These are phyloP conservation scores for Infundibulicybe gibba DNA, from an alignment of 768 basidiomycete genomes.

Conservation along the genomic window DNA sequence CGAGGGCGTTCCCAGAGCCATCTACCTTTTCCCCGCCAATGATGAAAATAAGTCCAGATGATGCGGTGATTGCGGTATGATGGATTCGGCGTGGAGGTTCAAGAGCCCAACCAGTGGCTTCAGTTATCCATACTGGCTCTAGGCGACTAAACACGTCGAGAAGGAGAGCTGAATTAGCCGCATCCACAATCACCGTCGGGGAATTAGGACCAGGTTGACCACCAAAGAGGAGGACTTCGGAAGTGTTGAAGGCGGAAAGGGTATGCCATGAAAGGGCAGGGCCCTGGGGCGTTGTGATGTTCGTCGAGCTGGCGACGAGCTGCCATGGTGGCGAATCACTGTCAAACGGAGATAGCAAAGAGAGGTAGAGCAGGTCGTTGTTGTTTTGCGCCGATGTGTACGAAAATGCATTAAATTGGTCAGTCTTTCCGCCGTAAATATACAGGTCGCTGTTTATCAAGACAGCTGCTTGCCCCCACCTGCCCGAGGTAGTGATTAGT, in stretches of 20 bases:
- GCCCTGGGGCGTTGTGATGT: conserved; percentile 41
- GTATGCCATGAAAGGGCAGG: conserved; percentile 80
- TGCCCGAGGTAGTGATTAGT: conserved; percentile 19
- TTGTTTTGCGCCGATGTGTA: conserved; percentile 74
- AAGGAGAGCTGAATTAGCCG: conserved; percentile 60
- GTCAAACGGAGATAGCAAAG: conserved; percentile 57
- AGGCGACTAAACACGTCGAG: conserved; percentile 39
- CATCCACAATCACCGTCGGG: conserved; percentile 41
- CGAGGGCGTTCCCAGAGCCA: conserved; percentile 61
- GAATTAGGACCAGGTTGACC: conserved; percentile 68
- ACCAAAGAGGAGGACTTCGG: conserved; percentile 64
- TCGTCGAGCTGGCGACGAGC: conserved; percentile 44
- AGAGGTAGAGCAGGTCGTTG: conserved; percentile 68
- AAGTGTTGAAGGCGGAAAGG: conserved; percentile 58
- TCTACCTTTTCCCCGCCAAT: conserved; percentile 84
- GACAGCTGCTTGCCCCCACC: conserved; percentile 82
- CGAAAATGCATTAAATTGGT: conserved; percentile 60
- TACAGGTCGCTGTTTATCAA: conserved; percentile 57
- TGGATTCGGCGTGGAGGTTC: conserved; percentile 78
- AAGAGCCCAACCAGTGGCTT: conserved; percentile 50
- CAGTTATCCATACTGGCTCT: conserved; percentile 40
- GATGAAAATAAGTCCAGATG: conserved; percentile 56
- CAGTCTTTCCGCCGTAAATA: conserved; percentile 81
- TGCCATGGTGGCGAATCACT: conserved; percentile 67
- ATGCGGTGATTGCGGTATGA: conserved; percentile 55